Conservation (phyloP, 2,329 filamentous ascomycete genomes). For the Lasiodiplodia citricola region DNA sequence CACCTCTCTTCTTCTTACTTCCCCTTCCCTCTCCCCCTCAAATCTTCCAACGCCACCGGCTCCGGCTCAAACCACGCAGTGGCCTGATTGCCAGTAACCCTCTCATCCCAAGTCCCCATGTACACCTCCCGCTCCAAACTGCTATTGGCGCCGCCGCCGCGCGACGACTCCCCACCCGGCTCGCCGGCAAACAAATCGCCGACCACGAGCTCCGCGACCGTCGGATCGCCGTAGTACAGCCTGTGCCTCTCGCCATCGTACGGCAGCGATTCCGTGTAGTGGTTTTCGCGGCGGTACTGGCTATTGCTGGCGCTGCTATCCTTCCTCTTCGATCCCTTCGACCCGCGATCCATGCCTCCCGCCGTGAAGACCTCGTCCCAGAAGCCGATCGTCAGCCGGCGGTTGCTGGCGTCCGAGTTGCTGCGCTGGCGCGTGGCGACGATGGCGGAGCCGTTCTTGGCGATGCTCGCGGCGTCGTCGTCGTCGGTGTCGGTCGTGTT, state of each 20-base stretch:
- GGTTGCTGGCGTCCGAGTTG: slow-evolving; percentile 5
- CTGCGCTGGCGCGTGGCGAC: background rate
- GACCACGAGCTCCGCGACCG: slow-evolving; percentile 15
- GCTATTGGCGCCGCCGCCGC: background rate
- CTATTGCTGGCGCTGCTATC: background rate
- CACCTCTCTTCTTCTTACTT: background rate
- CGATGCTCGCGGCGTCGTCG: background rate
- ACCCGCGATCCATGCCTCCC: background rate
- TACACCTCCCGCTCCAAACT: background rate
- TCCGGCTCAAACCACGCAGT: slow-evolving; percentile 25
- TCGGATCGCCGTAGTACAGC: slow-evolving; percentile 18
- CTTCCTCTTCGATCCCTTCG: background rate
- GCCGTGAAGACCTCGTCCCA: background rate
- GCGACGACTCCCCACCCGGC: background rate
- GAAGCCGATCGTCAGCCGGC: background rate
- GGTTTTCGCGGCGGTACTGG: background rate
- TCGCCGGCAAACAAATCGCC: background rate
- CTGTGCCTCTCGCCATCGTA: slow-evolving; percentile 4
- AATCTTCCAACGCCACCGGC: slow-evolving; percentile 18
- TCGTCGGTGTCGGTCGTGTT: background rate
- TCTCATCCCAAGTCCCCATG: background rate
- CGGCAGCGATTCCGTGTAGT: background rate
- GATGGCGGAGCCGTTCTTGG: background rate
- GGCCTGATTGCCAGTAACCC: slow-evolving; percentile 8
- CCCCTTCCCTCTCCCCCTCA: background rate